phyloP scores from a whole-genome alignment of 306 rosid genomes.

The Cucumis hystrix region DNA sequence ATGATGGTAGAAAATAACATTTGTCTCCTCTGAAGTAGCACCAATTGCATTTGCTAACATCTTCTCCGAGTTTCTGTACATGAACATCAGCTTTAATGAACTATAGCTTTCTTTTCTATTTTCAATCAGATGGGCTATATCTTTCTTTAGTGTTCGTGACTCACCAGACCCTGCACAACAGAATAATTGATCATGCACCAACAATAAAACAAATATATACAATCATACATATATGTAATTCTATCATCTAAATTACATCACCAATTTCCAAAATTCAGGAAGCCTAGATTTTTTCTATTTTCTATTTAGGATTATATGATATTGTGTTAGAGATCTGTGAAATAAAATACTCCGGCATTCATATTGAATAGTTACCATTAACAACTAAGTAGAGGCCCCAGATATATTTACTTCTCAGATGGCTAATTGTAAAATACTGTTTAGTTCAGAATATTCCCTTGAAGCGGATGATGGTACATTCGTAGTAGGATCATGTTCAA shows the following conservation, averaged over 20 bases:
- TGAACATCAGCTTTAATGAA: constrained; percentile 42
- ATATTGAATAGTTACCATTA: neutral
- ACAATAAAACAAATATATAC: neutral
- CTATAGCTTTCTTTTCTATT: constrained; percentile 21
- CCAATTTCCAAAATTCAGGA: neutral
- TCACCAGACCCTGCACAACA: constrained; percentile 70
- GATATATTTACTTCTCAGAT: neutral
- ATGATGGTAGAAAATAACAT: constrained; percentile 42
- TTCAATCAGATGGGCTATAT: constrained; percentile 20
- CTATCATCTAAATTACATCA: neutral
- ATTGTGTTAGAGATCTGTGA: neutral
- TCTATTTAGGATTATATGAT: neutral
- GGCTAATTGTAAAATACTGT: neutral
- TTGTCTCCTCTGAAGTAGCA: constrained; percentile 33
- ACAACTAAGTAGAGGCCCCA: neutral
- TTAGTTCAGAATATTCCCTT: neutral
- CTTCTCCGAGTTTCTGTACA: constrained; percentile 45
- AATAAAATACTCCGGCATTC: neutral
- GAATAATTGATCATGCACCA: neutral
- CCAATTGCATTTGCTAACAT: constrained; percentile 48
- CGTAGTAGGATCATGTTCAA: neutral
- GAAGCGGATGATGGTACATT: neutral
- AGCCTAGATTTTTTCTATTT: neutral
- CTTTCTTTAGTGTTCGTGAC: constrained; percentile 63
- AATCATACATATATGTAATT: no score